Percentiles rank a stretch among this genome's conserved stretches.
Evolutionary conservation across 2,329 filamentous ascomycete species (phyloP).

Genomic region (Myriosclerotinia curreyana): DNA sequence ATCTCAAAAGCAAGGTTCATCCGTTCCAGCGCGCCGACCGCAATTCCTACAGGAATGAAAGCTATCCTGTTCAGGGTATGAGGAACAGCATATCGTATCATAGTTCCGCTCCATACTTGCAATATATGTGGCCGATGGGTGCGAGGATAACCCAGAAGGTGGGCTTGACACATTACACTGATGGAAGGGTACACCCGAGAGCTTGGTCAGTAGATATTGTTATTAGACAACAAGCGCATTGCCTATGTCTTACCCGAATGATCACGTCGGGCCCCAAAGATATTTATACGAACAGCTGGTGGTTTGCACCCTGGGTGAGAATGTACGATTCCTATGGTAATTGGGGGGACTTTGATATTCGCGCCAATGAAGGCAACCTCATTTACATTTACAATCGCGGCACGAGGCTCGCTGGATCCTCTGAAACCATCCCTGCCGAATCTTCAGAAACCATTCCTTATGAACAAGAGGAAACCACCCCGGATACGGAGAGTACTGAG

Average conservation of each 20-base stretch:
- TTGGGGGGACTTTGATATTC: background rate
- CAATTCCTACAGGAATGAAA: background rate
- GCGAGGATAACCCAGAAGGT: background rate
- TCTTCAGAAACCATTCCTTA: background rate
- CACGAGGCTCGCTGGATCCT: background rate
- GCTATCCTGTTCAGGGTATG: background rate
- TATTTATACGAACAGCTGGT: background rate
- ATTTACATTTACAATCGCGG: background rate
- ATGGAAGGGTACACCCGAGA: background rate
- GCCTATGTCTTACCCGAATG: background rate
- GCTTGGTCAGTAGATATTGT: background rate
- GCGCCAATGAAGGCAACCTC: background rate
- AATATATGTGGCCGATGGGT: constrained; percentile 9
- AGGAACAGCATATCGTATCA: background rate
- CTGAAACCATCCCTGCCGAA: background rate
- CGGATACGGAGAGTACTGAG: background rate
- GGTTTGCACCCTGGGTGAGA: background rate
- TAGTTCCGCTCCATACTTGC: background rate
- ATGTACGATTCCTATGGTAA: constrained; percentile 13
- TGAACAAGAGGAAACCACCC: background rate
- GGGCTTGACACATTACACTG: background rate
- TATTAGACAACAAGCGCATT: background rate
- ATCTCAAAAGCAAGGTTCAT: constrained; percentile 5
- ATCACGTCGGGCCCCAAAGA: background rate
- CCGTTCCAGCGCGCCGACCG: background rate